Evolutionary conservation across 805 yeast species (phyloP).

Genomic region (Pichia gijzeniarum): DNA sequence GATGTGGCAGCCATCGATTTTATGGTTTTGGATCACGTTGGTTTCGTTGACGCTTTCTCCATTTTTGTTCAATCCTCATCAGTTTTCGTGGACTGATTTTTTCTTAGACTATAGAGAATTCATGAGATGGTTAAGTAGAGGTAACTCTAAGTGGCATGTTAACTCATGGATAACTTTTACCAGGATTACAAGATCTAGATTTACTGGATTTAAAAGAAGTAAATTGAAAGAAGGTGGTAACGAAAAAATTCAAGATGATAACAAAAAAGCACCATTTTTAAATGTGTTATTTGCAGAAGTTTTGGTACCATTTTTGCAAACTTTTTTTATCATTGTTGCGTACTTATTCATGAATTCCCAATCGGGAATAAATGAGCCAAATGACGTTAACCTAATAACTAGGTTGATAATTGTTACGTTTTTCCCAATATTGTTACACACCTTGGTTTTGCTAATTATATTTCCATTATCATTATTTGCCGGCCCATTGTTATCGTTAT

Average conservation of each 20-base stretch:
- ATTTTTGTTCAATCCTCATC: slow-evolving; percentile 49
- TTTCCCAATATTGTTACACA: slow-evolving; percentile 42
- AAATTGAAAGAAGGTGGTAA: slow-evolving; percentile 61
- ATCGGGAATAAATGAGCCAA: slow-evolving; percentile 60
- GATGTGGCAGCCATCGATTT: slow-evolving; percentile 71
- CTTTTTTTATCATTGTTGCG: slow-evolving; percentile 64
- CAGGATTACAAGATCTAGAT: slow-evolving; percentile 74
- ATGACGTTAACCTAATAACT: slow-evolving; percentile 50
- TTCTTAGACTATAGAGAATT: slow-evolving; percentile 44
- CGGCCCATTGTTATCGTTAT: slow-evolving; percentile 32
- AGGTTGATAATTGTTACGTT: slow-evolving; percentile 51
- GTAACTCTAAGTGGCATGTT: slow-evolving; percentile 58
- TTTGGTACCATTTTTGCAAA: slow-evolving; percentile 61
- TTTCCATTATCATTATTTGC: slow-evolving; percentile 33
- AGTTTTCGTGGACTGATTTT: slow-evolving; percentile 41
- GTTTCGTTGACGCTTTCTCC: slow-evolving; percentile 43
- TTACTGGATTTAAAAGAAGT: slow-evolving; percentile 85
- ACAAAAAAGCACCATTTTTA: slow-evolving; percentile 71
- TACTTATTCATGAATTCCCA: slow-evolving; percentile 81
- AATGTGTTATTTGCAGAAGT: slow-evolving; percentile 79
- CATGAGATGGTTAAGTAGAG: slow-evolving; percentile 72
- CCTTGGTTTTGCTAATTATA: slow-evolving; percentile 26
- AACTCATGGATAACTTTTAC: slow-evolving; percentile 79
- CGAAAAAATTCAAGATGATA: slow-evolving; percentile 33
- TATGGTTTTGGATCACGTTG: slow-evolving; percentile 52